Evolutionary conservation across 129 eudicot species (phyloP), one percentile per base, ranked within the genome.

Genomic region (Silybum marianum): DNA sequence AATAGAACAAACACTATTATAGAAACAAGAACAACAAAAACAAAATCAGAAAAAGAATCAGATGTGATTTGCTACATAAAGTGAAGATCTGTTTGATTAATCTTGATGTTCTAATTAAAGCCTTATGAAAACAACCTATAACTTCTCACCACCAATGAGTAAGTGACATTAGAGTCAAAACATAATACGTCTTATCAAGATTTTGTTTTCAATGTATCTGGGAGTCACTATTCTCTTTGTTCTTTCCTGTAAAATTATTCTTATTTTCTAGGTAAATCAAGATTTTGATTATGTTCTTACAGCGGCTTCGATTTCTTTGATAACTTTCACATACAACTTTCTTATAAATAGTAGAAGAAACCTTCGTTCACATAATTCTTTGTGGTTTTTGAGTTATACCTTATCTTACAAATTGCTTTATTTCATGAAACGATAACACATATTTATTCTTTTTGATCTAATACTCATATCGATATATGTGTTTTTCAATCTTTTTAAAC

Each of bases 91-190:
- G 1, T 19, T 80, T 39, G 24, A 25, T 28, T 3, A 68, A 48
- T 63, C 78, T 66, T 66, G 71, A 48, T 80, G 9, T 44, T 51
- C 36, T 32, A 32, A 4, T 76, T 75, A 85, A 71, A 65, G 80
- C 67, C 88, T 85, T 63, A 48, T 58, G 46, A 92, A 90, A 80
- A 92, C 91, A 71, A 95, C 93, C 91, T 88, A 92, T 7, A 92
- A 40, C 78, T 92, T 90, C 6, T 91, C 90, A 9, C 80, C 83
- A 16, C 88, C 88, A 90, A 34, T 86, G 86, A 0, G 83, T 72
- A 69, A 90, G 68, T 10, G 88, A 83, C 13, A 32, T 44, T 67
- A 92, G 81, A 23, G 90, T 80, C 21, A 84, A 84, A 69, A 88
- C 51, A 13, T 89, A 87, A 85, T 90, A 81, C 48, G 75, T 90